These are phyloP conservation scores for Aureobasidium sp. DNA, from an alignment of 2,329 filamentous ascomycete genomes.

Conservation along the genomic window DNA sequence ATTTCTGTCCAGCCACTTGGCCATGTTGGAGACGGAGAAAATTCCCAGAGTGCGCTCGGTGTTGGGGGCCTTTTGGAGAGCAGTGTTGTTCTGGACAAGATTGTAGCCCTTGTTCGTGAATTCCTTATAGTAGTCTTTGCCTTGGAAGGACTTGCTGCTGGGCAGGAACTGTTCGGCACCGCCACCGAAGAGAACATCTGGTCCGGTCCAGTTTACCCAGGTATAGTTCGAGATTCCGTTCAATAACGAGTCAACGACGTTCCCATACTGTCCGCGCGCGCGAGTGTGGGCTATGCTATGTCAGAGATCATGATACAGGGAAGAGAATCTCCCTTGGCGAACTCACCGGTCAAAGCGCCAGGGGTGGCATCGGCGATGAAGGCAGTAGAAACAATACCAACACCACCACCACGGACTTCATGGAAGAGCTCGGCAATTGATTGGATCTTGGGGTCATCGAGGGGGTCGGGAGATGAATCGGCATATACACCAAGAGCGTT, in stretches of 20 bases:
- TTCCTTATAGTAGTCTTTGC: constrained; percentile 63
- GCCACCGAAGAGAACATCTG: constrained; percentile 74
- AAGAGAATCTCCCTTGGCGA: too few relatives aligned
- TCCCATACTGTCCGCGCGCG: too few relatives aligned
- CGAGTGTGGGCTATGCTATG: too few relatives aligned
- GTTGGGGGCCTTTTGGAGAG: constrained; percentile 50
- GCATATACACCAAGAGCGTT: constrained; percentile 76
- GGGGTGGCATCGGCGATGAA: constrained; percentile 76
- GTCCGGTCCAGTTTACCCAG: constrained; percentile 66
- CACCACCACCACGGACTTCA: constrained; percentile 54
- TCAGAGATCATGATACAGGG: too few relatives aligned
- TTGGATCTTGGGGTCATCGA: constrained; percentile 82
- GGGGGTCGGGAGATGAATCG: constrained; percentile 63
- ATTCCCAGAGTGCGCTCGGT: constrained; percentile 63
- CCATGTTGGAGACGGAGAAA: constrained; percentile 66
- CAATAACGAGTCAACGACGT: constrained; percentile 67
- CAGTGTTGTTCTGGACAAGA: constrained; percentile 65
- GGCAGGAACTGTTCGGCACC: constrained; percentile 72
- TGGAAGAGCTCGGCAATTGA: constrained; percentile 71
- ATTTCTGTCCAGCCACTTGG: constrained; percentile 81
- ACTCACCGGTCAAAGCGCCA: too few relatives aligned
- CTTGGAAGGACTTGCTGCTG: constrained; percentile 52
- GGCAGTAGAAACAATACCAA: constrained; percentile 66
- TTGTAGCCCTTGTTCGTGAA: constrained; percentile 67
- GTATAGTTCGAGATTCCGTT: constrained; percentile 72